Evolutionary conservation across 1,284 basidiomycete species (phyloP).

Genomic region (Ganoderma sinense): DNA sequence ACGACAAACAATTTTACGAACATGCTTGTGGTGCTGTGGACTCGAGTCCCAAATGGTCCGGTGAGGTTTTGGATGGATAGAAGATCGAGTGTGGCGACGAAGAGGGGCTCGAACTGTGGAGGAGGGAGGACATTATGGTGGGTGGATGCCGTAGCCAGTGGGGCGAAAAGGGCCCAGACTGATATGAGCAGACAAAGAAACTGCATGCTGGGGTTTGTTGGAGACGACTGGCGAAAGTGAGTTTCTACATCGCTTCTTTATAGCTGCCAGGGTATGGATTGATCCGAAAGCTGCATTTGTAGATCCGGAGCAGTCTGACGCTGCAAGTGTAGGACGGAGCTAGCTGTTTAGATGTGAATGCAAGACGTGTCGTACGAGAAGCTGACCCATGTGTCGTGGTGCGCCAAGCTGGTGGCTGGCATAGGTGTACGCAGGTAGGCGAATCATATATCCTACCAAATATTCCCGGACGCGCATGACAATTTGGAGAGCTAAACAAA

Average conservation of each 20-base stretch:
- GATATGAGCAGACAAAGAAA: neutral
- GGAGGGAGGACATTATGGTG: neutral
- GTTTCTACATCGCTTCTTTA: neutral
- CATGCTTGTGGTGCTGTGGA: constrained; percentile 1
- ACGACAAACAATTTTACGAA: neutral
- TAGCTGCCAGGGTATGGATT: neutral
- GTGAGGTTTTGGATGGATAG: neutral
- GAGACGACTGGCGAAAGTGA: neutral
- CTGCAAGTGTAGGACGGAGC: neutral
- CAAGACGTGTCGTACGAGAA: neutral
- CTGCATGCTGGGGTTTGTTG: neutral
- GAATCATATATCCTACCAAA: neutral
- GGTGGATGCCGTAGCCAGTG: neutral
- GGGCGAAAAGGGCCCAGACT: neutral
- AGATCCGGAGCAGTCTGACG: neutral
- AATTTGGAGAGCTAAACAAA: neutral
- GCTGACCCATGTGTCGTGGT: neutral
- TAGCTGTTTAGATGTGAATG: neutral
- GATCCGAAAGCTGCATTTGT: neutral
- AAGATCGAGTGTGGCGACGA: neutral
- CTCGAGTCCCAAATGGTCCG: neutral
- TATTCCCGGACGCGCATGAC: neutral
- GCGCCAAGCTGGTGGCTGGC: neutral
- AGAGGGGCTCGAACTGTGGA: neutral
- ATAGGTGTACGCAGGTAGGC: neutral